Conservation (phyloP, 805 yeast species). For the Priceomyces haplophilus region DNA sequence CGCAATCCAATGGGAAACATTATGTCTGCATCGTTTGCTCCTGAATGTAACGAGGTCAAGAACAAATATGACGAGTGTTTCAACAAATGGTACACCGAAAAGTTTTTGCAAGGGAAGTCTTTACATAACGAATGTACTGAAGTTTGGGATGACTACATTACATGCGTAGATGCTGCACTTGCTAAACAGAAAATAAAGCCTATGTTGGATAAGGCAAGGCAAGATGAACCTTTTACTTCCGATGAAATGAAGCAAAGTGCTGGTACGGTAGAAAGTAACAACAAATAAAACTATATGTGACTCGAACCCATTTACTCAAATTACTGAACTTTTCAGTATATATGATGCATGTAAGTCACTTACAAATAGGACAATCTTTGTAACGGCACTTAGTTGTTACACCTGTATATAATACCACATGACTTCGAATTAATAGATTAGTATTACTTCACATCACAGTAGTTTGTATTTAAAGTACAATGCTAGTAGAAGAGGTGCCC, state of each 20-base stretch:
- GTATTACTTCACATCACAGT: neutral
- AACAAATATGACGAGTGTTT: conserved; percentile 89
- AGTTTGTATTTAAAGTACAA: conserved; percentile 9
- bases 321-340: neutral
- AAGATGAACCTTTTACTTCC: conserved; percentile 73
- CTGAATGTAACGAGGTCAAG: conserved; percentile 89
- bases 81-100: conserved; percentile 92
- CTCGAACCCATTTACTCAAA: neutral
- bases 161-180: conserved; percentile 74
- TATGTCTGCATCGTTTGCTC: conserved; percentile 80
- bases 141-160: conserved; percentile 82
- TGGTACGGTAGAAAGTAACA: conserved; percentile 6
- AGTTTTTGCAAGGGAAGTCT: conserved; percentile 54
- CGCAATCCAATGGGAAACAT: conserved; percentile 35
- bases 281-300: neutral
- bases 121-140: conserved; percentile 85
- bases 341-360: no score
- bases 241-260: conserved; percentile 30
- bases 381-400: neutral
- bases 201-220: conserved; percentile 82
- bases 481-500: conserved; percentile 46
- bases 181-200: conserved; percentile 75
- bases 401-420: neutral
- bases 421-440: neutral
- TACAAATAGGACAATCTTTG: no score